These are phyloP conservation scores for Aspergillus pseudonomiae DNA, from an alignment of 2,329 filamentous ascomycete genomes.

Conservation along the genomic window DNA sequence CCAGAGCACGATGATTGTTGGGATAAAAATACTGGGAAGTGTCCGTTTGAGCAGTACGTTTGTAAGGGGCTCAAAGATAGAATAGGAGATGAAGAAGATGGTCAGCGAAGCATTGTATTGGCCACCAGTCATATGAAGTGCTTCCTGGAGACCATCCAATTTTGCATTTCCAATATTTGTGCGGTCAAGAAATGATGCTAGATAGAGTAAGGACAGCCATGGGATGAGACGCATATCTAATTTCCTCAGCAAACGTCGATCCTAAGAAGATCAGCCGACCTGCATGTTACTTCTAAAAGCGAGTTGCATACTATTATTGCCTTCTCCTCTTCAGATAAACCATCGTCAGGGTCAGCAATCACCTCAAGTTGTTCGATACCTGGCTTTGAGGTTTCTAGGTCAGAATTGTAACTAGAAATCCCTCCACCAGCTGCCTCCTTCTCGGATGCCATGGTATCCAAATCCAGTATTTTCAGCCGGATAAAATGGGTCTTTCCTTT, in stretches of 20 bases:
- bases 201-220: constrained; percentile 51
- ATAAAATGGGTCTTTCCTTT: not conserved
- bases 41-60: constrained; percentile 50
- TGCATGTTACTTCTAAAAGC: constrained; percentile 13
- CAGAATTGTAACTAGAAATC: not conserved
- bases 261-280: constrained; percentile 36
- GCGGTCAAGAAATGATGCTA: constrained; percentile 46
- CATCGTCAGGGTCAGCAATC: constrained; percentile 62
- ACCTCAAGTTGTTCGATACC: constrained; percentile 13
- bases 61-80: constrained; percentile 44
- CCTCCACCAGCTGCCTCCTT: not conserved
- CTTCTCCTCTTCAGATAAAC: constrained; percentile 65
- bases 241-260: constrained; percentile 49
- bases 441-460: not conserved
- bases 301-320: constrained; percentile 55
- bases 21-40: constrained; percentile 57
- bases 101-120: constrained; percentile 69
- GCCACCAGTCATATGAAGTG: constrained; percentile 63
- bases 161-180: constrained; percentile 80
- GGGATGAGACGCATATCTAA: constrained; percentile 50
- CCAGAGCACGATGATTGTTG: constrained; percentile 51
- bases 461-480: not conserved
- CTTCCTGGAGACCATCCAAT: constrained; percentile 58
- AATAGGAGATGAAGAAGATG: constrained; percentile 47
- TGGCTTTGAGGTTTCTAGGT: not conserved